Evolutionary conservation across 2,329 filamentous ascomycete genomes (phyloP), one percentile per base, ranked within the genome.

Genomic region (Epichloe elymi): DNA sequence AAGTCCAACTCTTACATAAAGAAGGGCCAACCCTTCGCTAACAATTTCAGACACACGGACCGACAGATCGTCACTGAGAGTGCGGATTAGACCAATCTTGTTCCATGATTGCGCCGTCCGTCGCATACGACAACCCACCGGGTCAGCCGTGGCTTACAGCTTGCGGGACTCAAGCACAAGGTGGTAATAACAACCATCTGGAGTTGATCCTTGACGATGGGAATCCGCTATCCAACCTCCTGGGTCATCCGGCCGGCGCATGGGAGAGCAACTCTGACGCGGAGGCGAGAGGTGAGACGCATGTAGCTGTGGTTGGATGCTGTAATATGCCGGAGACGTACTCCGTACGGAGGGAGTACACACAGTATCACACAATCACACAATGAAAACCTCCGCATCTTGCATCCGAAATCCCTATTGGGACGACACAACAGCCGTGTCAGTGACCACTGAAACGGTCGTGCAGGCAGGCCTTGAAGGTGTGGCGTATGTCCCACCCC

Each of bases 31-130:
- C 19, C 19, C 44, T 26, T 30, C 45, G 39, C 44, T 36, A 46
- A 40, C 19, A 36, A 17, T 11, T 41, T 17, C 44, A 38, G 33
- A 47, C 49, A 51, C 51, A 47, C 53, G 42, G 51, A 49, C 48
- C 19, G 53, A 48, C 41, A 51, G 51, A 53, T 46, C 49, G n/a
- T 46, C 38, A 30, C 45, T 38, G 26, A 46, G 19, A 35, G 11
- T 30, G 26, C 1, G 26, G 26, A 11, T 30, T 35, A 36, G 46
- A 46, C 49, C 26, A 44, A 41, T 40, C 8, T 23, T n/a, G 20
- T 43, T 42, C 39, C 37, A 8, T 2, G 20, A 23, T 35, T 51
- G 36, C 51, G 52, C 51, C 52, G 39, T 54, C 54, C 54, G 54
- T 55, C 54, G 54, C 41, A 54, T 50, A 47, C 20, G 19, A 19